Percentiles rank a stretch among this genome's conserved stretches.
Conservation (phyloP, 73 alveolate genomes). For the Paramecium primaurelia region DNA sequence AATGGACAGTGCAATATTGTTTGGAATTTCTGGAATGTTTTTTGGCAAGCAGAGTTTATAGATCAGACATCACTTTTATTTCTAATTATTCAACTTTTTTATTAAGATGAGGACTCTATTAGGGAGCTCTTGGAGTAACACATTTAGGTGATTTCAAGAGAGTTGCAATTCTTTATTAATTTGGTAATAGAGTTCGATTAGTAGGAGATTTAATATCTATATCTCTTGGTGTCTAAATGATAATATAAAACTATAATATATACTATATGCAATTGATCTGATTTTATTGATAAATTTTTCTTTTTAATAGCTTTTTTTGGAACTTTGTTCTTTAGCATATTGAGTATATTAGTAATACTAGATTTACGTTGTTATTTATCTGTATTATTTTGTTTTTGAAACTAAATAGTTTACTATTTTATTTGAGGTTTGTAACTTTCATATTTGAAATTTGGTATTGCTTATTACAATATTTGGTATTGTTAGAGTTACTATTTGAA, state of each 20-base stretch:
- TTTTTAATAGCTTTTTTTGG: not conserved
- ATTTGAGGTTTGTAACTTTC: not conserved
- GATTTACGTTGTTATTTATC: not conserved
- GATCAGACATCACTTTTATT: not conserved
- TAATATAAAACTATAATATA: not conserved
- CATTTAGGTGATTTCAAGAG: not conserved
- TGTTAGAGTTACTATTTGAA: not conserved
- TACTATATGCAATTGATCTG: not conserved
- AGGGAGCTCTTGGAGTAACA: not conserved
- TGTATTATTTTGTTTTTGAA: not conserved
- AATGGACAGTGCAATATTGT: not conserved
- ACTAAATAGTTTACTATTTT: not conserved
- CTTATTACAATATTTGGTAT: not conserved
- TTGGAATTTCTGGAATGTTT: not conserved
- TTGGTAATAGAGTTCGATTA: not conserved
- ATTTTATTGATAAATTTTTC: not conserved
- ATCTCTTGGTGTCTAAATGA: not conserved
- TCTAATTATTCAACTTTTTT: not conserved
- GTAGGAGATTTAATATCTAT: not conserved
- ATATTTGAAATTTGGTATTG: not conserved
- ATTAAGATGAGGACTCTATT: not conserved
- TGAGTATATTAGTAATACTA: not conserved
- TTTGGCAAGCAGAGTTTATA: not conserved
- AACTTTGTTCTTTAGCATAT: not conserved
- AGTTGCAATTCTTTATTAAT: not conserved